Evolutionary conservation across 2,329 filamentous ascomycete genomes (phyloP).

Genomic region (Cercospora nicotianae): DNA sequence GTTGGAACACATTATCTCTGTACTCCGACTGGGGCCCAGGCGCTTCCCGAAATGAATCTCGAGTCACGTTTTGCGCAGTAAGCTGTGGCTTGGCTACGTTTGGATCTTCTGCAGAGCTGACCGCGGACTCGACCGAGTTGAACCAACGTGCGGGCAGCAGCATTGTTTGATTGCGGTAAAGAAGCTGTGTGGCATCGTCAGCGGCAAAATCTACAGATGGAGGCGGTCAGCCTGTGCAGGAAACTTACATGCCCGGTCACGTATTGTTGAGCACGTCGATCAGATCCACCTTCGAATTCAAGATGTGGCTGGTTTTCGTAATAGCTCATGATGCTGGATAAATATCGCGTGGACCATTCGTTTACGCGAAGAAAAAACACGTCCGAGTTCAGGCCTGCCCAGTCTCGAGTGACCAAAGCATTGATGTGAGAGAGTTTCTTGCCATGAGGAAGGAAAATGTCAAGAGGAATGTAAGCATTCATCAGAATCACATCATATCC

Average conservation of each 20-base stretch:
- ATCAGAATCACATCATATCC: background rate
- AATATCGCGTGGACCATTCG: background rate
- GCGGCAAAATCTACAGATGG: background rate
- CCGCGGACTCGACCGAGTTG: background rate
- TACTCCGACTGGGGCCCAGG: background rate
- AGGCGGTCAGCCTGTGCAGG: background rate
- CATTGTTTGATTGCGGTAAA: background rate
- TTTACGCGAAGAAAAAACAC: background rate
- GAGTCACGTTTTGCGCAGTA: background rate
- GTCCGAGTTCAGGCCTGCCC: background rate
- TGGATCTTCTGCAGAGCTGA: background rate
- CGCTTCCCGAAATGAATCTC: background rate
- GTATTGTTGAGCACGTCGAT: background rate
- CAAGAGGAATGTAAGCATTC: background rate
- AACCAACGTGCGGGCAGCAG: background rate
- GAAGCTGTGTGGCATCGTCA: background rate
- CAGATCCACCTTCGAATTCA: background rate
- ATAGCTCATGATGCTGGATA: background rate
- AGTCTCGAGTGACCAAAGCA: background rate
- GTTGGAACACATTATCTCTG: background rate
- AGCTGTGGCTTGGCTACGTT: background rate
- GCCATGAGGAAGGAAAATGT: background rate
- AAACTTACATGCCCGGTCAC: background rate
- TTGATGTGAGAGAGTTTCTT: background rate
- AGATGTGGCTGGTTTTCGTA: background rate